Percentiles rank a stretch among this genome's conserved stretches.
phyloP scores from a whole-genome alignment of 306 rosid genomes.

The Hippophae tibetana region DNA sequence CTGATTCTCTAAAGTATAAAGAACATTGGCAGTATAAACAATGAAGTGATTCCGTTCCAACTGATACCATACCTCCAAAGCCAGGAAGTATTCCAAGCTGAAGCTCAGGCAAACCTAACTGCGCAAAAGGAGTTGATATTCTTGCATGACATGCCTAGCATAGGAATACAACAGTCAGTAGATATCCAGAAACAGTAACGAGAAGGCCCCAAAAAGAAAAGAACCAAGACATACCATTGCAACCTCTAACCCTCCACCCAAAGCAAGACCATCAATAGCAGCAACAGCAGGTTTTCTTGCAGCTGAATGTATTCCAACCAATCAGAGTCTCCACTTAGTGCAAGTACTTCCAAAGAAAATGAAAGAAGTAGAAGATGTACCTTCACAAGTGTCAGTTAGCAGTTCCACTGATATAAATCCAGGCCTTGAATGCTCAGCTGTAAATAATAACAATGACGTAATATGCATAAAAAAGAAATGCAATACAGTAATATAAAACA shows the following conservation, averaged over 20 bases:
- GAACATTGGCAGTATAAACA: not conserved
- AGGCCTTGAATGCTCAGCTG: slow-evolving; percentile 39
- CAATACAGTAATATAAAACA: not conserved
- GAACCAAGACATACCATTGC: slow-evolving; percentile 64
- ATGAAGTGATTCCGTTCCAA: not conserved
- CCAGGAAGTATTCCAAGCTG: slow-evolving; percentile 97
- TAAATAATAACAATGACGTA: slow-evolving; percentile 16
- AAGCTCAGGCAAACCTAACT: slow-evolving; percentile 91
- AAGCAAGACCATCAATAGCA: slow-evolving; percentile 94
- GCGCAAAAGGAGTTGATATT: slow-evolving; percentile 80
- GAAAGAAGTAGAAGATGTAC: slow-evolving; percentile 19
- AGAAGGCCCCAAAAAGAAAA: not conserved
- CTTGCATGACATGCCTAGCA: slow-evolving; percentile 81
- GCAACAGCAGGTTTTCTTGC: slow-evolving; percentile 86
- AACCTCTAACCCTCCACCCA: slow-evolving; percentile 96
- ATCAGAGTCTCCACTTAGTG: slow-evolving; percentile 8
- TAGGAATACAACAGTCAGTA: slow-evolving; percentile 5
- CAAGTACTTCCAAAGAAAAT: not conserved
- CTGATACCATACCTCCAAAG: slow-evolving; percentile 66
- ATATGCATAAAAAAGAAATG: not conserved
- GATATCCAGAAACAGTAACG: not conserved
- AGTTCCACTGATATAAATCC: slow-evolving; percentile 66
- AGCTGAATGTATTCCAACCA: slow-evolving; percentile 37
- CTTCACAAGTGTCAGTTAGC: slow-evolving; percentile 65
- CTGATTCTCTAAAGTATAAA: no score